Base-by-base conservation (phyloP, 2,329 filamentous ascomycete genomes). In the Elsinoe australis region DNA sequence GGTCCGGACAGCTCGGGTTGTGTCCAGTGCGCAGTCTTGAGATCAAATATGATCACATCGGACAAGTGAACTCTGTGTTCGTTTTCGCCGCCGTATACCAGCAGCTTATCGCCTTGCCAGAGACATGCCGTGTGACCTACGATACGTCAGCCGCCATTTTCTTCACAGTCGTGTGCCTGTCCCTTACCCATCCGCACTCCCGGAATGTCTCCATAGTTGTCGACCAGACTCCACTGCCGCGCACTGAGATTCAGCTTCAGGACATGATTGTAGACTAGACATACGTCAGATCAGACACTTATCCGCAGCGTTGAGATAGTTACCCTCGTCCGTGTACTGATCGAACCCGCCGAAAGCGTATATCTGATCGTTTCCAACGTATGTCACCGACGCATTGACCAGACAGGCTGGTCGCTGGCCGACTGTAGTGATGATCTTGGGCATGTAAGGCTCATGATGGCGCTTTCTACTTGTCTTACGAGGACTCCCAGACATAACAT, bases 321-420 rank as follows among this genome's bases (percentile, higher is more conserved):
- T 54, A 76, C 76, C 86, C 71, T 98, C 92, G 64, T 98, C 92
- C 0, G 92, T 98, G 63, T 95, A 96, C 67, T 96, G 90, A 63
- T 98, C 92, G 61, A 98, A 98, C 14, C 92, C 92, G 34, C 92
- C 92, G 71, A 98, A 98, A 8, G 90, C 92, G 67, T 94, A 96
- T 58, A 98, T 96, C 66, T 92, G 82, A 64, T 96, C 92, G 68
- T 95, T 92, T 51, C 89, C 89, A 61, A 92, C 95, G 65, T 95
- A 95, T n/a, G 92, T 98, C 52, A 96, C 90, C 1, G 92, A 96
- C 46, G 92, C 92, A 72, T 98, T 98, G 56, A 98, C 90, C 42
- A 98, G 75, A 62, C 90, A 96, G 28, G 92, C 89, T 29, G 92
- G 92, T 56, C 89, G 80, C 67, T 72, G 71, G 50, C 72, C 72